phyloP scores from a whole-genome alignment of 306 rosid genomes.

The Cicer cuneatum region DNA sequence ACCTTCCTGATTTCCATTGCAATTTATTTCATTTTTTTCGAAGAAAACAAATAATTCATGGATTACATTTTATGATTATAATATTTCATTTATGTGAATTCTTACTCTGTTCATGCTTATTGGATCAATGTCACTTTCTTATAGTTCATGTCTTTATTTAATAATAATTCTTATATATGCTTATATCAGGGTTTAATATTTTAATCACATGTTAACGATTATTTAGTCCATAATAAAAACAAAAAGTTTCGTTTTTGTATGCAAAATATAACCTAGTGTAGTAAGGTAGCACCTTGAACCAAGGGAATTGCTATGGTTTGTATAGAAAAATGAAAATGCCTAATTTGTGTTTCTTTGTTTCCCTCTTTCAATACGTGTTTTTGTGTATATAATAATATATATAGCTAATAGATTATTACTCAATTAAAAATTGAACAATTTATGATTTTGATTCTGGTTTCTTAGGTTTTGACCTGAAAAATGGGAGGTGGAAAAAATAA shows the following conservation, averaged over 20 bases:
- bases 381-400: neutral
- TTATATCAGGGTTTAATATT: too few species aligned
- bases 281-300: neutral
- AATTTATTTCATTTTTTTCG: neutral
- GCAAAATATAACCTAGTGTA: neutral
- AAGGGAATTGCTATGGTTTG: too few species aligned
- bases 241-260: neutral
- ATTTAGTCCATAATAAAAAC: neutral
- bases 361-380: neutral
- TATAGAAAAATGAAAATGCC: slow-evolving; percentile 2
- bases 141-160: neutral
- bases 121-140: neutral
- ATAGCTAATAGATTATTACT: neutral
- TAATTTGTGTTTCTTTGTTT: neutral
- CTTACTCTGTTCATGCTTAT: neutral
- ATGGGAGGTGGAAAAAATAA: slow-evolving; percentile 84
- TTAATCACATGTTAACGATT: neutral
- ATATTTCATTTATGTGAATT: neutral
- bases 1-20: neutral
- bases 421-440: neutral
- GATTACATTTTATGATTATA: neutral
- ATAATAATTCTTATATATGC: neutral
- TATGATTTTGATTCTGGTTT: neutral
- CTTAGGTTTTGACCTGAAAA: slow-evolving; percentile 37
- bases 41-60: neutral